phyloP scores from a whole-genome alignment of 2,329 filamentous ascomycete species.

The Aspergillus sp. region DNA sequence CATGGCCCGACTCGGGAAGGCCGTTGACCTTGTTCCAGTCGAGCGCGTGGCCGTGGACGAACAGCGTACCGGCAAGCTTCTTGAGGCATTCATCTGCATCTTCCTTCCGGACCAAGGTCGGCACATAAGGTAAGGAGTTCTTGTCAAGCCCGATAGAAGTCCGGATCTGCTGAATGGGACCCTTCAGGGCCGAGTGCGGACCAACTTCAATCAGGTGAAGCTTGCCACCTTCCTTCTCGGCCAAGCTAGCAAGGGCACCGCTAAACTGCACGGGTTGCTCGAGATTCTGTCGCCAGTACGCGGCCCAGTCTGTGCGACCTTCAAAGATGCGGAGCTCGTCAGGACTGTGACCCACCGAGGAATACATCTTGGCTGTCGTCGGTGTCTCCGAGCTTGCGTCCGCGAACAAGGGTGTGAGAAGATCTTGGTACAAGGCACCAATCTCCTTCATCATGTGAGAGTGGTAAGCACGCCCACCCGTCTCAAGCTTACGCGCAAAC shows the following conservation, averaged over 20 bases:
- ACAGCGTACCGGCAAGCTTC: background rate
- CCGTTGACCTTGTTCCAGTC: constrained; percentile 1
- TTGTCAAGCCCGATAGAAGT: constrained; percentile 2
- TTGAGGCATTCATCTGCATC: background rate
- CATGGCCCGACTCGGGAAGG: too few species aligned
- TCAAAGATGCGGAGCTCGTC: background rate
- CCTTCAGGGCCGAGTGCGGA: constrained; percentile 21
- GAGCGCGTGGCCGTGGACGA: constrained; percentile 3
- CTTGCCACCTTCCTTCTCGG: background rate
- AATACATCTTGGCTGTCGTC: background rate
- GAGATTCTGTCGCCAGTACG: constrained; percentile 37
- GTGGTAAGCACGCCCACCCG: background rate
- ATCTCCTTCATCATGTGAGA: background rate
- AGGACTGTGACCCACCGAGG: background rate
- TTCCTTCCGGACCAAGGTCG: background rate
- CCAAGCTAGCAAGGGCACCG: constrained; percentile 7
- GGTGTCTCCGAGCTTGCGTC: background rate
- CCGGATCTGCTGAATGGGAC: constrained; percentile 12
- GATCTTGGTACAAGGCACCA: background rate
- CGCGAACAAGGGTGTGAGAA: background rate
- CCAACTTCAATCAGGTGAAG: constrained; percentile 18
- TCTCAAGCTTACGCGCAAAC: background rate
- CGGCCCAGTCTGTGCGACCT: background rate
- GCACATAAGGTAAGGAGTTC: background rate
- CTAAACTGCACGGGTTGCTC: constrained; percentile 30